Evolutionary conservation across 2,329 filamentous ascomycete genomes (phyloP), one percentile per base, ranked within the genome.

Genomic region (Diplodia intermedia): DNA sequence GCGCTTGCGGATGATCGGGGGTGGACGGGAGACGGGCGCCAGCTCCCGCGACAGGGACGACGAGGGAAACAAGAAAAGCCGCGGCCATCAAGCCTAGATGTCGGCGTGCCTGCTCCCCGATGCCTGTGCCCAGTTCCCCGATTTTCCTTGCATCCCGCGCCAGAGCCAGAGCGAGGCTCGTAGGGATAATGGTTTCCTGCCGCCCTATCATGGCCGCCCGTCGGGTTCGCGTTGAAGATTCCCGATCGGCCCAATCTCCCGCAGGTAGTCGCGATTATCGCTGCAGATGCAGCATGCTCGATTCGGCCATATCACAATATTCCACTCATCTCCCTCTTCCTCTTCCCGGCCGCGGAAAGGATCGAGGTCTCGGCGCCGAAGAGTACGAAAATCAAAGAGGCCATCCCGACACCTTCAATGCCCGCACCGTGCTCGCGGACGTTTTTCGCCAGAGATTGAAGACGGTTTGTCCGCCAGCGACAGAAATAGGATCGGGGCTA

Each of bases 1-100:
- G 60, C 60, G 60, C 60, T 63, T 63, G 60, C 47, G 60, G 60
- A 63, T 26, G 47, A n/a, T 52, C 43, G 60, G 60, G 11, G 43
- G n/a, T 15, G n/a, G 40, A 33, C 20, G 43, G 29, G 8, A n/a
- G 29, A 26, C 31, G 47, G 47, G 57, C 57, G n/a, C 18, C 43
- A 47, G 6, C 43, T 47, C 12, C 60, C 47, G 43, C 47, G 60
- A 26, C 60, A 3, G 23, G 26, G n/a, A 20, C 26, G 43, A 47
- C n/a, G 43, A 36, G 12, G 54, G 23, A 33, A 36, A 36, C 33
- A 31, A n/a, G 7, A 18, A 55, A 31, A 12, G 53, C 53, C 26
- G 4, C 18, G 43, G 20, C 49, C 31, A 4, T 6, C 18, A 20
- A 47, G 43, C 26, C 43, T 47, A 20, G 43, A 29, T 12, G 50